Percentiles rank a stretch among this genome's conserved stretches.
Evolutionary conservation across 768 basidiomycete genomes (phyloP).

Genomic region (Rhodotorula sphaerocarpa): DNA sequence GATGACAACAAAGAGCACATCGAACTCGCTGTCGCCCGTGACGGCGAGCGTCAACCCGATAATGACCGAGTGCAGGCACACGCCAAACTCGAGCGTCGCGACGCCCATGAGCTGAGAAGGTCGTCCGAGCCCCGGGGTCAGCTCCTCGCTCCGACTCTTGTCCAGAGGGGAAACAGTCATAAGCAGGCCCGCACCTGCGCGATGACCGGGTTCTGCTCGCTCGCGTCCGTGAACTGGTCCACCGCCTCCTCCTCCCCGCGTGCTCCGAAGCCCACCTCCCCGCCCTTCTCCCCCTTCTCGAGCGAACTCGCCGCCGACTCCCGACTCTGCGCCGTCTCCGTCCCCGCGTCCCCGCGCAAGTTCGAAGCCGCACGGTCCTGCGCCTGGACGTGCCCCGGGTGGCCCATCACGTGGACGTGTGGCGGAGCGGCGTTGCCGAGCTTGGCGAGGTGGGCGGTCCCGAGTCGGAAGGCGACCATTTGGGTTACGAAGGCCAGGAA

Average conservation of each 20-base stretch:
- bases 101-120: conserved; percentile 29
- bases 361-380: conserved; percentile 9
- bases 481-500: conserved; percentile 38
- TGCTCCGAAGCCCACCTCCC: too few relatives aligned
- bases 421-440: conserved; percentile 19
- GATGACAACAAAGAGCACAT: conserved; percentile 42
- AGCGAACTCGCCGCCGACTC: not conserved
- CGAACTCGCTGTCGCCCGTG: conserved; percentile 40
- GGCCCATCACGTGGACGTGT: conserved; percentile 21
- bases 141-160: not conserved
- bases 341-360: not conserved
- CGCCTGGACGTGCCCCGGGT: conserved; percentile 11
- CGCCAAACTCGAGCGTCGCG: conserved; percentile 41
- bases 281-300: not conserved
- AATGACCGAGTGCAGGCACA: conserved; percentile 39
- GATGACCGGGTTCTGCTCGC: conserved; percentile 30
- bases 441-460: conserved; percentile 32
- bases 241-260: too few relatives aligned
- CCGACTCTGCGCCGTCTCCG: conserved; percentile 4
- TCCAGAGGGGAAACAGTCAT: not conserved
- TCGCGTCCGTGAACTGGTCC: conserved; percentile 25
- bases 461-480: conserved; percentile 37
- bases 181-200: conserved; percentile 5
- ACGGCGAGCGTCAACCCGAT: conserved; percentile 20
- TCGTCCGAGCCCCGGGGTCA: too few relatives aligned